phyloP scores from a whole-genome alignment of 352 stramenopile genomes.

The Pythium guiyangense region DNA sequence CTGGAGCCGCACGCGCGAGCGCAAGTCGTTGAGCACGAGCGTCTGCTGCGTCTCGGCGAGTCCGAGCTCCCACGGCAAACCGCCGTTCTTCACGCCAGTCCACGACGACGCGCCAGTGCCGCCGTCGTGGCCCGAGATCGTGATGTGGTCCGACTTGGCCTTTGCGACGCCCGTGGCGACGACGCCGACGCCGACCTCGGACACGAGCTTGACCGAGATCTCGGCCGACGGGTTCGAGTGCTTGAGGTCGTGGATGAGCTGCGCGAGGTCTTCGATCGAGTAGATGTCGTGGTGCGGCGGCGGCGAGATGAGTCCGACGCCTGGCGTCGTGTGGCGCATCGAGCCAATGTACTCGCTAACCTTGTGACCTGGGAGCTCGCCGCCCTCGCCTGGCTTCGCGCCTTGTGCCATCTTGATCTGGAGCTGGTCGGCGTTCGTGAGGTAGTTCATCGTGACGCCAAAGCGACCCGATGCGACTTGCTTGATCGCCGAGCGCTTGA shows the following conservation, averaged over 20 bases:
- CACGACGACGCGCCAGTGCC: constrained; percentile 94
- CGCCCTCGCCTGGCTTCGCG: constrained; percentile 95
- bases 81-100: constrained; percentile 93
- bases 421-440: constrained; percentile 96
- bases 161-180: constrained; percentile 91
- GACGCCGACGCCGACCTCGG: constrained; percentile 94
- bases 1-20: constrained; percentile 91
- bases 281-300: constrained; percentile 98
- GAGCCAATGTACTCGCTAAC: constrained; percentile 95
- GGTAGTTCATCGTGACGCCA: constrained; percentile 95
- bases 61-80: constrained; percentile 94
- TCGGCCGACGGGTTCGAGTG: constrained; percentile 92
- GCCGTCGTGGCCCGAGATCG: constrained; percentile 93
- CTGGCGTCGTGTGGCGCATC: constrained; percentile 94
- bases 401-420: constrained; percentile 99
- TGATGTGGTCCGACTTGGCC: constrained; percentile 94
- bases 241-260: constrained; percentile 98
- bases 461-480: constrained; percentile 95
- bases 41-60: constrained; percentile 96
- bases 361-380: constrained; percentile 95
- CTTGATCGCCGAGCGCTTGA: constrained; percentile 92
- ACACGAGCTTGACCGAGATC: constrained; percentile 96
- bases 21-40: constrained; percentile 94
- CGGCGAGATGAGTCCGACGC: constrained; percentile 95
- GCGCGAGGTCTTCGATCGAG: constrained; percentile 96